Evolutionary conservation across 257 asterid species (phyloP), one percentile per base, ranked within the genome.

Genomic region (Asclepias syriaca): DNA sequence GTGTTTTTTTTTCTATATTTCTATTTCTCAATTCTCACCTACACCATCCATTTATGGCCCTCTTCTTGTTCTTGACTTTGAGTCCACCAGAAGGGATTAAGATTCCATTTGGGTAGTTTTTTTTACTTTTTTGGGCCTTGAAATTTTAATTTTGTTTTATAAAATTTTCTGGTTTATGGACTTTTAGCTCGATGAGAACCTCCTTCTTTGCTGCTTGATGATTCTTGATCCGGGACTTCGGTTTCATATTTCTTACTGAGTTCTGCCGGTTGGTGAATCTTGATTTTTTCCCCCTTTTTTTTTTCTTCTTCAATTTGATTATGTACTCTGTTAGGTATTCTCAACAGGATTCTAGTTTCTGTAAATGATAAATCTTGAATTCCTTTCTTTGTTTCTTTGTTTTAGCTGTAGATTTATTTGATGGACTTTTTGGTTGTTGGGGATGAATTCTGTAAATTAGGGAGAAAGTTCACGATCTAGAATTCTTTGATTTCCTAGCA

Each of bases 31-130:
- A 45, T 76, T 81, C 87, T 80, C 88, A 83, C 81, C 88, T 83
- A 76, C 79, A 64, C 84, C 83, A 77, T 71, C 76, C 80, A 48
- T 81, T 76, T 77, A 72, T 64, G 77, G 79, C 77, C 79, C 75
- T 69, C 71, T 46, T 76, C 77, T 71, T 69, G 75, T 61, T 74
- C 78, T 63, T 68, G 78, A 73, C 84, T 75, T 70, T 68, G 75
- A 83, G 84, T 83, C 86, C 89, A 79, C 80, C 75, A 84, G 78
- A 79, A 82, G 81, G 79, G 82, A 81, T 81, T 78, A 59, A 75
- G 78, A 75, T 72, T 78, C 78, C 81, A 43, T 74, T 72, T 55
- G 72, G 39, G 43, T 48, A 60, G 72, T 57, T 75, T 43, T 61
- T 7, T 43, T 40, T 40, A 5, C 6, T 5, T 39, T 39, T 39